These are phyloP conservation scores for Monilinia fructigena DNA, from an alignment of 2,329 filamentous ascomycete species.

Conservation along the genomic window DNA sequence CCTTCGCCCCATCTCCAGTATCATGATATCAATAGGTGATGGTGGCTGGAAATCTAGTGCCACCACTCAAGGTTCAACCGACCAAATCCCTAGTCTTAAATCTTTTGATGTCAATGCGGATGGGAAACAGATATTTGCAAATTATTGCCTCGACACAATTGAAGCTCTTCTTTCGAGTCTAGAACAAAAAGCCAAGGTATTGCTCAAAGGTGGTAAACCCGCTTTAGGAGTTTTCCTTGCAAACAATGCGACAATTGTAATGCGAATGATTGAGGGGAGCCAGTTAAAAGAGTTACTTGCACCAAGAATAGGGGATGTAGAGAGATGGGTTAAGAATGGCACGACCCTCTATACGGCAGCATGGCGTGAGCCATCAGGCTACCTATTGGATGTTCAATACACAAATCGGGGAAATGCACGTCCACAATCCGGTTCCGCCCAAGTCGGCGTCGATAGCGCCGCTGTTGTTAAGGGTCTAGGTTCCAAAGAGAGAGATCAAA, in stretches of 20 bases:
- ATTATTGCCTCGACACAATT: slow-evolving; percentile 88
- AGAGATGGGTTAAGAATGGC: slow-evolving; percentile 84
- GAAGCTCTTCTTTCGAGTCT: slow-evolving; percentile 74
- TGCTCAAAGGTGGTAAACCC: slow-evolving; percentile 71
- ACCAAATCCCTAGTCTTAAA: slow-evolving; percentile 67
- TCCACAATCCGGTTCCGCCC: slow-evolving; percentile 68
- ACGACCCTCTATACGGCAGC: slow-evolving; percentile 77
- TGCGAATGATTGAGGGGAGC: slow-evolving; percentile 78
- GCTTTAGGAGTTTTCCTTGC: slow-evolving; percentile 85
- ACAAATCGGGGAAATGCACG: slow-evolving; percentile 68
- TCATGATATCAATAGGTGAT: slow-evolving; percentile 89
- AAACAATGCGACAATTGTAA: slow-evolving; percentile 81
- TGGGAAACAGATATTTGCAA: slow-evolving; percentile 80
- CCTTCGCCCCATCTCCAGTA: slow-evolving; percentile 78
- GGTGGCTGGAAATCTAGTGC: slow-evolving; percentile 74
- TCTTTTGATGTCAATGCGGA: slow-evolving; percentile 88
- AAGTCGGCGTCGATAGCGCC: slow-evolving; percentile 65
- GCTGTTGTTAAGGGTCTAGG: slow-evolving; percentile 79
- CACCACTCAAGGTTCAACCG: slow-evolving; percentile 55
- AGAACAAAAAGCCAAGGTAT: slow-evolving; percentile 67
- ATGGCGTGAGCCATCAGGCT: slow-evolving; percentile 83
- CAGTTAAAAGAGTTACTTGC: slow-evolving; percentile 73
- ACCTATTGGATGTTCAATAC: slow-evolving; percentile 88
- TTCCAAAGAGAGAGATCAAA: slow-evolving; percentile 90
- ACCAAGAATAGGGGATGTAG: slow-evolving; percentile 64